phyloP scores from a whole-genome alignment of 2,329 filamentous ascomycete genomes.

The Trichoderma harzianum region DNA sequence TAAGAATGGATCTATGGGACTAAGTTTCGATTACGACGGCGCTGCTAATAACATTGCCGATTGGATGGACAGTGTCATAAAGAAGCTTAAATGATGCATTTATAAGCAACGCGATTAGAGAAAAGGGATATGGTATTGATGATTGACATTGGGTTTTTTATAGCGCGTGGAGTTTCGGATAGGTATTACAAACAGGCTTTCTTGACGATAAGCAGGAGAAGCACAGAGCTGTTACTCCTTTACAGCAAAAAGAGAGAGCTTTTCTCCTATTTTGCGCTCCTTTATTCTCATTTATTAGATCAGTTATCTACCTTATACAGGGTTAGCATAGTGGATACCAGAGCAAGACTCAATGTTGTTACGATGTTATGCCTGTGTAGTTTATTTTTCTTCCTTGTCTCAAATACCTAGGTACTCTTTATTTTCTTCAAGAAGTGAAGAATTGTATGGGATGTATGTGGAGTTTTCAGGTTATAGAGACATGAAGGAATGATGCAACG shows the following conservation, averaged over 20 bases:
- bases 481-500: neutral
- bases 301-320: neutral
- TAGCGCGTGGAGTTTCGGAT: conserved; percentile 12
- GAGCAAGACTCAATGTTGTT: conserved; percentile 2
- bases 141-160: neutral
- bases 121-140: conserved; percentile 4
- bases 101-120: neutral
- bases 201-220: neutral
- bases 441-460: neutral
- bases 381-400: neutral
- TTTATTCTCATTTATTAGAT: neutral
- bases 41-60: conserved; percentile 30
- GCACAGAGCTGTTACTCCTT: neutral
- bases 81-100: neutral
- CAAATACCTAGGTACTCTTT: neutral
- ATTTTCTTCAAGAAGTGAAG: neutral
- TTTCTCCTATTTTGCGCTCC: neutral
- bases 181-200: neutral
- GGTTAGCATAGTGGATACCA: conserved; percentile 11
- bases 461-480: neutral
- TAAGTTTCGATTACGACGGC: conserved; percentile 34
- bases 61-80: conserved; percentile 25
- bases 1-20: conserved; percentile 26
- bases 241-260: neutral
- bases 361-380: neutral